These are phyloP conservation scores for Aleurites moluccanus DNA, from an alignment of 441 rosid species.

Conservation along the genomic window DNA sequence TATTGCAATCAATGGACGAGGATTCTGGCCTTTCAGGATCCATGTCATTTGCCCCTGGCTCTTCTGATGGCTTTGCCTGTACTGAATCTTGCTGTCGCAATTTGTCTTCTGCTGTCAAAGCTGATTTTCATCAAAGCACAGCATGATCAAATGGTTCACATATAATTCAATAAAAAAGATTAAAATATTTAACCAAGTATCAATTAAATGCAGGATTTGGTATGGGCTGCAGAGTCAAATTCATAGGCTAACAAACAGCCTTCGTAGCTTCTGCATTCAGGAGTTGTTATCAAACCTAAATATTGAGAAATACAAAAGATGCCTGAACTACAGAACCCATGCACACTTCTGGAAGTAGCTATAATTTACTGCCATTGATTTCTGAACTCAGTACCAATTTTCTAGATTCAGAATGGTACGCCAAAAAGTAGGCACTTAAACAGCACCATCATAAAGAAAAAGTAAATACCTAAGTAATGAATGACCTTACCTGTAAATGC, in stretches of 20 bases:
- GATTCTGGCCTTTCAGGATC: constrained; percentile 41
- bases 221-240: background rate
- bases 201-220: background rate
- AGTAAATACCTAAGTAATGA: background rate
- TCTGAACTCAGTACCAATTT: background rate
- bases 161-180: background rate
- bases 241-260: background rate
- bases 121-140: constrained; percentile 24
- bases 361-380: background rate
- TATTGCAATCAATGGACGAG: constrained; percentile 29
- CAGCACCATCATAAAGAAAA: background rate
- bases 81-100: constrained; percentile 41
- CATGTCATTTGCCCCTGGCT: constrained; percentile 34
- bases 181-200: too few relatives aligned
- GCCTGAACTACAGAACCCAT: background rate
- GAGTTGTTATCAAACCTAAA: background rate
- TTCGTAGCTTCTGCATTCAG: background rate
- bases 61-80: constrained; percentile 38
- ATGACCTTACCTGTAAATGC: constrained; percentile 50
- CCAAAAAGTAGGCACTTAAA: background rate
- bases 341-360: background rate
- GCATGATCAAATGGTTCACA: background rate
- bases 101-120: constrained; percentile 55
- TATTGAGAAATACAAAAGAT: background rate
- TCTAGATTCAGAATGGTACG: background rate